Conservation (phyloP, 108 stramenopile genomes). For the Discostella stelligeroides region DNA sequence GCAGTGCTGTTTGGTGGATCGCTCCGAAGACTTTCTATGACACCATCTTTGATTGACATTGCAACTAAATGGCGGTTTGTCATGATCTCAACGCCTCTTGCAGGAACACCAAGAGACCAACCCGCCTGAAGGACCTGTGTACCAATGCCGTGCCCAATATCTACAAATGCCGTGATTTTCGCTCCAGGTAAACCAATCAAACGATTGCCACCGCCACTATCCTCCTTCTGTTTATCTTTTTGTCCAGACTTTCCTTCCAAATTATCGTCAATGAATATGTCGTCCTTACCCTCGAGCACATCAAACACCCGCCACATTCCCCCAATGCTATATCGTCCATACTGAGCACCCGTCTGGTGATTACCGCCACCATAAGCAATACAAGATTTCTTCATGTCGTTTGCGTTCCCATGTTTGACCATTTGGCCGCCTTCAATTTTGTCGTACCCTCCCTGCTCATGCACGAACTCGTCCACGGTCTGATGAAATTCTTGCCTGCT, state of each 20-base stretch:
- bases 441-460: constrained; percentile 10
- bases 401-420: constrained; percentile 16
- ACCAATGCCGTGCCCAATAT: constrained; percentile 37
- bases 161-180: constrained; percentile 24
- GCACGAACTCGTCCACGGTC: constrained; percentile 4
- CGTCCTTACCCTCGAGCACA: constrained; percentile 20
- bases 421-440: constrained; percentile 25
- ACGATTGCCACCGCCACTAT: constrained; percentile 4
- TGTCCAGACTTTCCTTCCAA: no score
- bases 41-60: background rate
- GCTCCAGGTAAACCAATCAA: background rate
- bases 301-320: constrained; percentile 17
- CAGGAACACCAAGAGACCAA: constrained; percentile 10
- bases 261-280: background rate
- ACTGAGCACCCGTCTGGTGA: constrained; percentile 23
- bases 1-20: constrained; percentile 16
- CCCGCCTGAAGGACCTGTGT: constrained; percentile 31
- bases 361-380: constrained; percentile 10
- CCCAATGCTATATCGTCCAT: constrained; percentile 25
- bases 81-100: constrained; percentile 30
- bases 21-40: constrained; percentile 2
- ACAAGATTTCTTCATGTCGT: constrained; percentile 2
- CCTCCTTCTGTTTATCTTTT: background rate
- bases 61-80: constrained; percentile 19
- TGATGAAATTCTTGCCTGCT: constrained; percentile 7